A percentile compares a stretch with the other conserved stretches of the same genome.
These are phyloP conservation scores for Russula olivacea DNA, from an alignment of 768 basidiomycete genomes.

Conservation along the genomic window DNA sequence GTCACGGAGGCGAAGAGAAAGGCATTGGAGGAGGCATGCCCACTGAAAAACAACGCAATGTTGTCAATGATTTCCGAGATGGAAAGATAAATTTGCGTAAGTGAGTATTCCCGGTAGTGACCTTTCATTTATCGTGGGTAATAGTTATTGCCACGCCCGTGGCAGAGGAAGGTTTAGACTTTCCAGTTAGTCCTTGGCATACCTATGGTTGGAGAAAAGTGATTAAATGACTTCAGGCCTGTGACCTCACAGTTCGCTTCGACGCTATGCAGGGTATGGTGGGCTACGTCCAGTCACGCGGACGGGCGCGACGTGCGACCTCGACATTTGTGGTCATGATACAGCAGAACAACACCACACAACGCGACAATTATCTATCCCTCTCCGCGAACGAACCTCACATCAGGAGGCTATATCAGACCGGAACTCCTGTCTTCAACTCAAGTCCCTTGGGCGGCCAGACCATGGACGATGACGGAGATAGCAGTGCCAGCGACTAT, in stretches of 20 bases:
- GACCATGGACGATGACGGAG: constrained; percentile 27
- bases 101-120: constrained; percentile 29
- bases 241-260: constrained; percentile 82
- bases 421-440: constrained; percentile 34
- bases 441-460: constrained; percentile 40
- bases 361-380: constrained; percentile 51
- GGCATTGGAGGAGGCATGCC: constrained; percentile 47
- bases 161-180: constrained; percentile 90
- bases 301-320: constrained; percentile 68
- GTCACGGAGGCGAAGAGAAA: constrained; percentile 43
- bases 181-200: constrained; percentile 48
- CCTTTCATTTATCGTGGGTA: not conserved
- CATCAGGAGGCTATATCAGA: constrained; percentile 57
- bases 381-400: constrained; percentile 59
- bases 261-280: constrained; percentile 78
- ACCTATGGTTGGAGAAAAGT: constrained; percentile 7
- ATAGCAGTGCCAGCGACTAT: constrained; percentile 27
- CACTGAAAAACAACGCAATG: constrained; percentile 48
- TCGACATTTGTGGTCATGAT: constrained; percentile 83
- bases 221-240: constrained; percentile 45
- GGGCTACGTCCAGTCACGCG: constrained; percentile 85
- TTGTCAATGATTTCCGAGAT: constrained; percentile 58
- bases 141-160: constrained; percentile 78
- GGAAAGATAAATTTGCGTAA: constrained; percentile 62
- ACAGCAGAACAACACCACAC: constrained; percentile 49